These are phyloP conservation scores for Fistulifera solaris DNA, from an alignment of 108 stramenopile genomes.

Conservation along the genomic window DNA sequence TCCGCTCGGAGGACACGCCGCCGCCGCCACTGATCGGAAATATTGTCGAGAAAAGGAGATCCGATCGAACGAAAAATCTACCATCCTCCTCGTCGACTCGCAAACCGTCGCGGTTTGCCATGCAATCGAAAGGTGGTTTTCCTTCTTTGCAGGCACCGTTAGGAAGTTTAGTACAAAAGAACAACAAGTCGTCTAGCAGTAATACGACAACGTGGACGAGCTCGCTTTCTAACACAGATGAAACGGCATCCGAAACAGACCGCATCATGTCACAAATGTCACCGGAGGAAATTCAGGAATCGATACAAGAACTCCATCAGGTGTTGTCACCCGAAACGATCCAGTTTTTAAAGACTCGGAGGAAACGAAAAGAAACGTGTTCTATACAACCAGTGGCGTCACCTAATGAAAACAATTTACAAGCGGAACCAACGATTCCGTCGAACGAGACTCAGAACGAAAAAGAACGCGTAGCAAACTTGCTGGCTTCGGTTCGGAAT, in stretches of 20 bases:
- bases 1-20: neutral
- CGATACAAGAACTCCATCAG: conserved; percentile 39
- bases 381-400: no score
- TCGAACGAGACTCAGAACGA: no score
- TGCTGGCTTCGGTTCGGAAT: conserved; percentile 54
- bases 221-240: neutral
- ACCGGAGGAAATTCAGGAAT: conserved; percentile 43
- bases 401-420: no score
- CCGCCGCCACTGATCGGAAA: conserved; percentile 17
- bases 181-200: conserved; percentile 3
- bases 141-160: conserved; percentile 38
- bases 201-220: neutral
- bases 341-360: conserved; percentile 34
- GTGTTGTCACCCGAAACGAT: conserved; percentile 61
- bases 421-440: no score
- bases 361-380: neutral
- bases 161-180: conserved; percentile 33
- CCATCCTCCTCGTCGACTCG: neutral
- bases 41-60: conserved; percentile 16
- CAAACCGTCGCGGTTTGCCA: conserved; percentile 16
- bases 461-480: conserved; percentile 46
- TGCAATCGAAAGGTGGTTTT: conserved; percentile 19
- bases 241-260: neutral
- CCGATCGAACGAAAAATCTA: neutral
- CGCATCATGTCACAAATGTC: conserved; percentile 61